A percentile compares a stretch with the other conserved stretches of the same genome.
These are phyloP conservation scores for Aspergillus bertholletiae DNA, from an alignment of 495 filamentous ascomycete genomes.

Conservation along the genomic window DNA sequence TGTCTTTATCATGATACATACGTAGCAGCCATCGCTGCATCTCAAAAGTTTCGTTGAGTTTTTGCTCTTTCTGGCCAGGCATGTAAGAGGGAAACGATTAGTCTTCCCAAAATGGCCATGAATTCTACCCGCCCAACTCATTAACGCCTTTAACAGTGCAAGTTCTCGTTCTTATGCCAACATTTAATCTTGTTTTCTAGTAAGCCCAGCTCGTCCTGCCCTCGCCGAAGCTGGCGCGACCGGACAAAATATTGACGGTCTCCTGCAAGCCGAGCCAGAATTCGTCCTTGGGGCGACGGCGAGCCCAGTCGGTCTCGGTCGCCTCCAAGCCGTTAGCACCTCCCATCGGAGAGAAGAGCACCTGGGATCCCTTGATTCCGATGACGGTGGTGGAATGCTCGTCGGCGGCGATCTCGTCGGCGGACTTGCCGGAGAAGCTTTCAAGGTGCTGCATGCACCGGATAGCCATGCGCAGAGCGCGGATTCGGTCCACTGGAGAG, in stretches of 20 bases:
- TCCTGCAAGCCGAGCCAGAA: constrained; percentile 82
- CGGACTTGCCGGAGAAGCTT: constrained; percentile 60
- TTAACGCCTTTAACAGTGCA: not conserved
- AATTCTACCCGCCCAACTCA: not conserved
- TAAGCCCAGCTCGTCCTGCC: not conserved
- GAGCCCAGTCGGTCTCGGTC: constrained; percentile 89
- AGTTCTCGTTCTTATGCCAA: not conserved
- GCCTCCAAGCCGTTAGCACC: constrained; percentile 62
- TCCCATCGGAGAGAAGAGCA: constrained; percentile 78
- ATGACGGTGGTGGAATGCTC: constrained; percentile 74
- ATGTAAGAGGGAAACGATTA: not conserved
- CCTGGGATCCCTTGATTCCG: constrained; percentile 84
- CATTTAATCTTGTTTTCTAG: not conserved
- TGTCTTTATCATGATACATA: constrained; percentile 1
- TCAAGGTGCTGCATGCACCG: constrained; percentile 89
- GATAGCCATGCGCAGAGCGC: constrained; percentile 87
- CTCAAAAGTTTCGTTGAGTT: not conserved
- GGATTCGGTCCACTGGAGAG: constrained; percentile 91
- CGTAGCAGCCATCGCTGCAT: not conserved
- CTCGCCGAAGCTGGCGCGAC: constrained; percentile 45
- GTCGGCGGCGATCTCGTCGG: constrained; percentile 66
- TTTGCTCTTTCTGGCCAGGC: not conserved
- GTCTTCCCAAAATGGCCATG: not conserved
- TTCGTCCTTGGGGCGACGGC: constrained; percentile 77
- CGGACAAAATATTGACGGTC: constrained; percentile 80